Evolutionary conservation across 495 filamentous ascomycete species (phyloP).

Genomic region (Talaromyces nanjingensis): DNA sequence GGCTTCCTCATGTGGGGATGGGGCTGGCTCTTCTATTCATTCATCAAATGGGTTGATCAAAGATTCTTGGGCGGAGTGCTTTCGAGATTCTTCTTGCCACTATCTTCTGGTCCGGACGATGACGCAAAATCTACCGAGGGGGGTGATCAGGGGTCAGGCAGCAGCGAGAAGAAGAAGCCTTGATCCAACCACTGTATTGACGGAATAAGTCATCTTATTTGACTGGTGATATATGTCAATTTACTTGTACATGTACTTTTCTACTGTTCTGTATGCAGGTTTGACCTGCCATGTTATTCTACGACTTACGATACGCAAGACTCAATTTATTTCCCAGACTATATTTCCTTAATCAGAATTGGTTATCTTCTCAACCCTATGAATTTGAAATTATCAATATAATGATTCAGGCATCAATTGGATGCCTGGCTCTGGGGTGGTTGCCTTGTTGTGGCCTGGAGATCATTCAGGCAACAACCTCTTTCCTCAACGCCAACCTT

Average conservation of each 20-base stretch:
- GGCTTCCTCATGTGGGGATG: constrained; percentile 34
- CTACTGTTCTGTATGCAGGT: background rate
- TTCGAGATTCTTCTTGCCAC: constrained; percentile 23
- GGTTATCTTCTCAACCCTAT: too few species aligned
- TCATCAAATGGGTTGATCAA: constrained; percentile 30
- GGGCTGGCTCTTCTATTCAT: constrained; percentile 34
- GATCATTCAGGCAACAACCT: background rate
- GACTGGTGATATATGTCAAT: background rate
- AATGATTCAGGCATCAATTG: background rate
- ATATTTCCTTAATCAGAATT: background rate
- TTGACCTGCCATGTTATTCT: background rate
- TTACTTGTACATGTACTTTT: background rate
- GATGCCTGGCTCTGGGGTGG: background rate
- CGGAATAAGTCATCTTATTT: background rate
- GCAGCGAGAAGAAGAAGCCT: constrained; percentile 3
- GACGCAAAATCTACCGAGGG: background rate
- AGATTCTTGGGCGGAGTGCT: constrained; percentile 27
- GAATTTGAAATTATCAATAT: too few species aligned
- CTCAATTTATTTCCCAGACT: background rate
- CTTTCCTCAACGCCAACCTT: background rate
- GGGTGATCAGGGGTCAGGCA: background rate
- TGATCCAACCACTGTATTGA: background rate
- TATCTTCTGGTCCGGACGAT: constrained; percentile 9
- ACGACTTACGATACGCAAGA: background rate
- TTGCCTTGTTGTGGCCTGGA: constrained; percentile 1